Conservation (phyloP, 2,329 filamentous ascomycete genomes). For the Whalleya microplaca region DNA sequence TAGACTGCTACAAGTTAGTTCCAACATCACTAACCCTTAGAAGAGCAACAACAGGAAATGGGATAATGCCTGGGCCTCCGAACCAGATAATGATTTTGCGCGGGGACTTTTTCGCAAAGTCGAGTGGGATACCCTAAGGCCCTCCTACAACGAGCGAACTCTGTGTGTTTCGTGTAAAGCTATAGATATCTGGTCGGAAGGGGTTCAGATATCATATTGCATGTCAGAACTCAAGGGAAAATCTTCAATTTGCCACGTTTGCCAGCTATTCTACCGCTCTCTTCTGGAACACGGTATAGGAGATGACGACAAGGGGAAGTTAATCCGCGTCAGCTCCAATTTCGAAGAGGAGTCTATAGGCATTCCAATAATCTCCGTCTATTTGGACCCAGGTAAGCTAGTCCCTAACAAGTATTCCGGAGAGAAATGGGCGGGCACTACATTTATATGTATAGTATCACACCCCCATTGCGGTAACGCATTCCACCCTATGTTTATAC, state of each 20-base stretch:
- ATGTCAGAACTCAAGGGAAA: background rate
- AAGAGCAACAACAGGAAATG: constrained; percentile 1
- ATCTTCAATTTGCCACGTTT: constrained; percentile 4
- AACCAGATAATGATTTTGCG: constrained; percentile 11
- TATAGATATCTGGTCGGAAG: background rate
- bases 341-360: background rate
- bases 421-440: too few relatives aligned
- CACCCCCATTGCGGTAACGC: too few relatives aligned
- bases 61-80: constrained; percentile 11
- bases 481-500: too few relatives aligned
- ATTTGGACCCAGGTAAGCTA: constrained; percentile 9
- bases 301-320: background rate
- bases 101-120: constrained; percentile 1
- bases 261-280: constrained; percentile 3
- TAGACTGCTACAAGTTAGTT: background rate
- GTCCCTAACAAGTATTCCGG: background rate
- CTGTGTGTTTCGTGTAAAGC: constrained; percentile 4
- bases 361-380: constrained; percentile 8
- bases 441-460: too few relatives aligned
- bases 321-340: background rate
- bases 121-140: constrained; percentile 1
- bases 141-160: background rate
- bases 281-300: background rate
- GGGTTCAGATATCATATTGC: background rate
- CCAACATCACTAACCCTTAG: background rate